Base-by-base conservation (phyloP, 768 basidiomycete genomes). In the Lyophyllum atratum region DNA sequence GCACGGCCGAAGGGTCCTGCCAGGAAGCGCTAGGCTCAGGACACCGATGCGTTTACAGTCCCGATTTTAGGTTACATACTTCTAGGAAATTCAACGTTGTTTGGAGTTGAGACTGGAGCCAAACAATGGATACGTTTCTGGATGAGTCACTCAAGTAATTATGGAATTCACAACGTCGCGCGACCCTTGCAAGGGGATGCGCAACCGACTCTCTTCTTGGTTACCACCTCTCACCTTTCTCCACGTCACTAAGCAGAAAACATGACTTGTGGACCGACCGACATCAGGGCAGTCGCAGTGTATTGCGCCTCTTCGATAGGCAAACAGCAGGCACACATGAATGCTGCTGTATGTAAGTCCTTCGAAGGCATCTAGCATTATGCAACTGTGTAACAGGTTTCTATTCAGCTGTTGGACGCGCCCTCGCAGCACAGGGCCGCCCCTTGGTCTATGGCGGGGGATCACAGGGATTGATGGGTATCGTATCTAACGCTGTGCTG, bases 391-490 rank as follows among this genome's bases (percentile, higher is more conserved):
- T 21, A 45, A 43, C 21, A 29, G 17, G 10, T 34, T 19, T 39
- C 26, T 31, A 31, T 45, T 42, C 63, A 90, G 91, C 92, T 21
- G 65, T 97, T 12, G 95, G 92, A 37, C 70, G 75, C 44, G 91
- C 93, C 0, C 73, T 96, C 25, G 92, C 85, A 2, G 70, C 70
- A 8, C 72, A 80, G 15, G 74, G 80, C 0, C 77, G 87, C 2
- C 82, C 85, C 3, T 78, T 97, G 14, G 81, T 98, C 2, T 98
- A 97, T 67, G 95, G 95, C 2, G 95, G 95, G 7, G 95, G 93
- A 0, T 77, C 79, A 19, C 77, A 79, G 42, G 95, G 95, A 1
- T 79, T 96, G 59, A 97, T 97, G 95, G 95, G 95, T 59, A 70
- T 82, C 45, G 85, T 95, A 9, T 90, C 92, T 0, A 73, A 77